Conservation (phyloP, 371 early-diverging fungal species). For the Syncephalastrum contaminatum region DNA sequence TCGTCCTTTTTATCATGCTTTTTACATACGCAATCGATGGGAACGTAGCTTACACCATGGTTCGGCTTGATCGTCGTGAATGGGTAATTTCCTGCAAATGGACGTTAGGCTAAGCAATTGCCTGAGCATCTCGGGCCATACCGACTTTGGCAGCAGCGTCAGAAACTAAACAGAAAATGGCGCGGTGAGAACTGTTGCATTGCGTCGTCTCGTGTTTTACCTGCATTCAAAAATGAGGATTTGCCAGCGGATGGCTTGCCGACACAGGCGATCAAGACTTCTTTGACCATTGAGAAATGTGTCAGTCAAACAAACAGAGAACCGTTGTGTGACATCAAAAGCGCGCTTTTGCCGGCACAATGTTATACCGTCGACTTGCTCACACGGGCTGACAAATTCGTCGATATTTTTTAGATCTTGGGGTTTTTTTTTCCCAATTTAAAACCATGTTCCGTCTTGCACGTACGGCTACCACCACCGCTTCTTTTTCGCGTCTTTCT, state of each 20-base stretch:
- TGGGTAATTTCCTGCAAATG: constrained; percentile 58
- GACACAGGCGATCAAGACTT: constrained; percentile 72
- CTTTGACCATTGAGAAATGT: constrained; percentile 32
- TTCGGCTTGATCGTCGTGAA: constrained; percentile 86
- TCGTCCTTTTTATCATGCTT: constrained; percentile 46
- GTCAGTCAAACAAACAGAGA: too few relatives aligned
- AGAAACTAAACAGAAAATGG: too few relatives aligned
- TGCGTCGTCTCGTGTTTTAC: constrained; percentile 3
- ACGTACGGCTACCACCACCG: not conserved
- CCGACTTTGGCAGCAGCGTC: constrained; percentile 85
- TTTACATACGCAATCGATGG: constrained; percentile 70
- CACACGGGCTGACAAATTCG: too few relatives aligned
- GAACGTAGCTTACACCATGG: constrained; percentile 73
- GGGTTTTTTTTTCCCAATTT: too few relatives aligned
- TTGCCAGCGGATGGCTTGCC: constrained; percentile 81
- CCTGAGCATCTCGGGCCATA: too few relatives aligned
- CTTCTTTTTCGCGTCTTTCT: constrained; percentile 4
- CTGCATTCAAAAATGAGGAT: constrained; percentile 67
- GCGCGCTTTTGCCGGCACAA: too few relatives aligned
- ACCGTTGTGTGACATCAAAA: too few relatives aligned
- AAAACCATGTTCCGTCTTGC: constrained; percentile 4
- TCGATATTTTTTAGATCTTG: too few relatives aligned
- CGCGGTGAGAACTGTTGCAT: too few relatives aligned
- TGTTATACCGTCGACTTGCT: too few relatives aligned
- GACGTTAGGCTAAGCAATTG: not conserved